Percentiles rank a stretch among this genome's conserved stretches.
Conservation (phyloP, 805 yeast genomes). For the Vanderwaltozyma yarrowii region DNA sequence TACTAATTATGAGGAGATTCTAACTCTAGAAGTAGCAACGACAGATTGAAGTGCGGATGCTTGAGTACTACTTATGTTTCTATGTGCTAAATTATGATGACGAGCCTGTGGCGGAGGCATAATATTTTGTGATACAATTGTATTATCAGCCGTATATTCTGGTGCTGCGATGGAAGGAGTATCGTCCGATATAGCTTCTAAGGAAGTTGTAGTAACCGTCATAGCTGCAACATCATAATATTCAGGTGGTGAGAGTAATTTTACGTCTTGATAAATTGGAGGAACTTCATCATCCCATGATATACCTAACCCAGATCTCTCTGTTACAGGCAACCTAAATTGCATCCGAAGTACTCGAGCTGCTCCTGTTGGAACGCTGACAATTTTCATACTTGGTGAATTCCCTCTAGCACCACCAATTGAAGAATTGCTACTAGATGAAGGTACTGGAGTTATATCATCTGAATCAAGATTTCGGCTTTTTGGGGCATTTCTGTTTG, state of each 20-base stretch:
- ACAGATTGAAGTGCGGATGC: slow-evolving; percentile 9
- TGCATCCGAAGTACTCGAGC: slow-evolving; percentile 95
- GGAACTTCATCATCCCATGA: slow-evolving; percentile 99
- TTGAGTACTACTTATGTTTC: slow-evolving; percentile 8
- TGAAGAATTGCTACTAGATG: slow-evolving; percentile 3
- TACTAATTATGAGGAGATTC: too few relatives aligned
- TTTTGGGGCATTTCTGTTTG: slow-evolving; percentile 25
- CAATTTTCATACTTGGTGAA: slow-evolving; percentile 13
- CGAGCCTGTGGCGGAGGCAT: slow-evolving; percentile 5
- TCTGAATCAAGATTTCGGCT: slow-evolving; percentile 15
- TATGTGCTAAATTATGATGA: slow-evolving; percentile 2
- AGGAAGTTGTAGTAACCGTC: background rate
- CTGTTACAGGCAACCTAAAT: slow-evolving; percentile 72
- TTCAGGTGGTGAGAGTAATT: slow-evolving; percentile 78
- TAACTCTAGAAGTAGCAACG: too few relatives aligned
- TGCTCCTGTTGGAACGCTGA: slow-evolving; percentile 84
- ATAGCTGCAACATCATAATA: slow-evolving; percentile 34
- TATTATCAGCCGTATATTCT: background rate
- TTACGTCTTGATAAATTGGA: slow-evolving; percentile 82
- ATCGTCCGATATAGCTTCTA: background rate
- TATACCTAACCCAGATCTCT: slow-evolving; percentile 89
- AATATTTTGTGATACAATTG: background rate
- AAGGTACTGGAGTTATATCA: slow-evolving; percentile 10
- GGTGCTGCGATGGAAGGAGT: background rate
- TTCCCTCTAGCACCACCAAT: background rate